Evolutionary conservation across 495 filamentous ascomycete genomes (phyloP).

Genomic region (Neurospora sp.): DNA sequence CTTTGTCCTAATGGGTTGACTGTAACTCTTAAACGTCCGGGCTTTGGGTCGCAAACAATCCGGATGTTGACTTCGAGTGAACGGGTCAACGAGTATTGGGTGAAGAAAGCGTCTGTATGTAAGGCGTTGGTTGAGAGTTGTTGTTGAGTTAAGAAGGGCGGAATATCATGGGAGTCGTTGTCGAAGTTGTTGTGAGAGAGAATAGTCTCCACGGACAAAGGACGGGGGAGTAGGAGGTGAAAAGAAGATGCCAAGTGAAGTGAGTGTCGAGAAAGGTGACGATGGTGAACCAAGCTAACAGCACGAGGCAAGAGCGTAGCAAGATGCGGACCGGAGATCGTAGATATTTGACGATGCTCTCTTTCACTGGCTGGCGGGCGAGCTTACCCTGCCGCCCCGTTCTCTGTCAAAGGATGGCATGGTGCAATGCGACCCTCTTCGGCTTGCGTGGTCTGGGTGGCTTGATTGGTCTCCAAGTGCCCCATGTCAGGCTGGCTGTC

Average conservation of each 20-base stretch:
- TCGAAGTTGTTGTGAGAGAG: neutral
- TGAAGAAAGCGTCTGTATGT: slow-evolving; percentile 1
- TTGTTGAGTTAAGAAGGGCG: neutral
- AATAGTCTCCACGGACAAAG: slow-evolving; percentile 7
- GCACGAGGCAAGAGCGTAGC: slow-evolving; percentile 11
- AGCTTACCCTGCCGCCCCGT: slow-evolving; percentile 22
- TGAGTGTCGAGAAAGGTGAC: slow-evolving; percentile 24
- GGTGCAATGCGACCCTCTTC: slow-evolving; percentile 13
- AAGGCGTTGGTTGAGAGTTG: slow-evolving; percentile 15
- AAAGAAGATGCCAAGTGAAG: slow-evolving; percentile 6
- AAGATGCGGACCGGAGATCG: slow-evolving; percentile 19
- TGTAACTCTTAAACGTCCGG: neutral
- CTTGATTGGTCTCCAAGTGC: slow-evolving; percentile 20
- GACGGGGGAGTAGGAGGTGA: slow-evolving; percentile 9
- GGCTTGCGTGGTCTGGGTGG: slow-evolving; percentile 23
- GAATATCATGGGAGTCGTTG: neutral
- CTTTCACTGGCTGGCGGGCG: neutral
- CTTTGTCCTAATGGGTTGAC: neutral
- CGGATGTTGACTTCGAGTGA: slow-evolving; percentile 22
- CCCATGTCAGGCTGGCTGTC: slow-evolving; percentile 21
- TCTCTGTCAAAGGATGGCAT: slow-evolving; percentile 17
- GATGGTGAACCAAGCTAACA: slow-evolving; percentile 11
- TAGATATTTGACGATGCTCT: slow-evolving; percentile 24
- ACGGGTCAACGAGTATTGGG: slow-evolving; percentile 21
- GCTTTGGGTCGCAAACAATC: slow-evolving; percentile 5